Evolutionary conservation across 176 grass and related monocot species (phyloP).

Genomic region (Saccharum spontaneum): DNA sequence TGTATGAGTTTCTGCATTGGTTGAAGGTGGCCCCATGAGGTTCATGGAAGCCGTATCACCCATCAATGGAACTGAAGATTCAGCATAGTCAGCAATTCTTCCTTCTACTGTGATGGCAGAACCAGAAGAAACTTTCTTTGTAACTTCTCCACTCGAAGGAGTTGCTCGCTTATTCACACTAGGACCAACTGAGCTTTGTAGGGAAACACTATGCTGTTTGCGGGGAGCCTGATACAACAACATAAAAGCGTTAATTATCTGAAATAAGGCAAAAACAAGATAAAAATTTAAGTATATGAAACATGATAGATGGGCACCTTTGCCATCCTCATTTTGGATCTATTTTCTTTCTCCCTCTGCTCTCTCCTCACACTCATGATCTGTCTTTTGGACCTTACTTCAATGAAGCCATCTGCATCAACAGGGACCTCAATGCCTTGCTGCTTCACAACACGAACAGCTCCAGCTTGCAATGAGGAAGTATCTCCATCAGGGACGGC

Average conservation of each 20-base stretch:
- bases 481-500: constrained; percentile 45
- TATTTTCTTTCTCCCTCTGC: constrained; percentile 95
- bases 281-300: constrained; percentile 28
- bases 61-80: constrained; percentile 47
- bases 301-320: constrained; percentile 61
- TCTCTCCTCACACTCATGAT: constrained; percentile 92
- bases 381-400: constrained; percentile 97
- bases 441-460: constrained; percentile 74
- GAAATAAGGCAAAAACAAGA: constrained; percentile 7
- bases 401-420: constrained; percentile 98
- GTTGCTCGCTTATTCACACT: constrained; percentile 49
- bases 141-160: constrained; percentile 33
- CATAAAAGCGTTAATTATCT: constrained; percentile 28
- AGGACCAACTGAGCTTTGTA: constrained; percentile 42
- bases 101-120: constrained; percentile 33
- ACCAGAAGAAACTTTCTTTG: constrained; percentile 41
- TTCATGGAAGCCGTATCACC: constrained; percentile 46
- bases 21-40: constrained; percentile 57
- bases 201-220: constrained; percentile 55
- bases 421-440: constrained; percentile 83
- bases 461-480: constrained; percentile 57
- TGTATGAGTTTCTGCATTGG: constrained; percentile 54
- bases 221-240: constrained; percentile 55
- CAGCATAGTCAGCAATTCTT: constrained; percentile 42
- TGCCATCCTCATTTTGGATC: constrained; percentile 68